Percentiles rank a stretch among this genome's conserved stretches.
Evolutionary conservation across 371 early-diverging fungal genomes (phyloP).

Genomic region (Mycotypha africana): DNA sequence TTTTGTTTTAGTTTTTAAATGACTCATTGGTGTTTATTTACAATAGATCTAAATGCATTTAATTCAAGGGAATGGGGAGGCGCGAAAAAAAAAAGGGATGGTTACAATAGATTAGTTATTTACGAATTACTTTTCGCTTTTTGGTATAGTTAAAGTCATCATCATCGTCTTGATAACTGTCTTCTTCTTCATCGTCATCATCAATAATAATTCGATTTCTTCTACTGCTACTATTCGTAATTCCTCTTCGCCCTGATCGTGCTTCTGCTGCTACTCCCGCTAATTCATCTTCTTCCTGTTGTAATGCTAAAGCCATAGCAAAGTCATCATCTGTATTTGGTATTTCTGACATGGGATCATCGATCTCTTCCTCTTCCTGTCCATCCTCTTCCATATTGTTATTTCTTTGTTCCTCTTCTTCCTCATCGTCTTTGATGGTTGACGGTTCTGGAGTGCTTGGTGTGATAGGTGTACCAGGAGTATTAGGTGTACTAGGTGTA

Average conservation of each 20-base stretch:
- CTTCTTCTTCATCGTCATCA: background rate
- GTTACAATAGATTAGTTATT: too few relatives aligned
- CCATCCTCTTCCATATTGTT: background rate
- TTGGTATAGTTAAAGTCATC: slow-evolving; percentile 3
- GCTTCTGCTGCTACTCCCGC: background rate
- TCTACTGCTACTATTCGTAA: too few relatives aligned
- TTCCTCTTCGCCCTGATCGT: too few relatives aligned
- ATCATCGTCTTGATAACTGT: slow-evolving; percentile 10
- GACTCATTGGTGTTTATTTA: too few relatives aligned
- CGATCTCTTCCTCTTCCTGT: background rate
- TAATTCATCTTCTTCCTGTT: slow-evolving; percentile 19
- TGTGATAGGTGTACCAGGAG: background rate
- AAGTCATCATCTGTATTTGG: slow-evolving; percentile 11
- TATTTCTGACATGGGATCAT: background rate
- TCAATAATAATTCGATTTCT: too few relatives aligned
- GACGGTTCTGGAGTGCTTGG: slow-evolving; percentile 4
- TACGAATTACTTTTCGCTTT: slow-evolving; percentile 5
- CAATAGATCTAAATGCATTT: too few relatives aligned
- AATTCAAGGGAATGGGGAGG: too few relatives aligned
- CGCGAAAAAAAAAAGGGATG: too few relatives aligned
- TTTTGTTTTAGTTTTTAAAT: too few relatives aligned
- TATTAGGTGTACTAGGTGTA: slow-evolving; percentile 8
- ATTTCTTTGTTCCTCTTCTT: background rate
- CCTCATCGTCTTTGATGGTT: background rate
- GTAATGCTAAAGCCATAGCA: slow-evolving; percentile 19